Base-by-base conservation (phyloP, 73 alveolate species). In the Blepharisma stoltei region DNA sequence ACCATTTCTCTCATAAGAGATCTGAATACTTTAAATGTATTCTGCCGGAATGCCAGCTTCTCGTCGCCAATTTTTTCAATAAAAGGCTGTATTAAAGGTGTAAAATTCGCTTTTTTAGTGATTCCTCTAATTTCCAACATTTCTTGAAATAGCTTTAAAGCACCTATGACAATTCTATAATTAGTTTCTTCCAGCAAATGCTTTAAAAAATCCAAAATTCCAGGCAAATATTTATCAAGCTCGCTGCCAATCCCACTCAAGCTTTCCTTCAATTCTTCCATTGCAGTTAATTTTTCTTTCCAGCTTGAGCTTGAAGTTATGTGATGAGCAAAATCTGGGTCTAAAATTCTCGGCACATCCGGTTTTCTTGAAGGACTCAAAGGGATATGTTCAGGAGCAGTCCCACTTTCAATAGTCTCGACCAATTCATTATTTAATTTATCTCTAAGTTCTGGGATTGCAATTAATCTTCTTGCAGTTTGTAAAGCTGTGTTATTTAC, bases 171-270 rank as follows among this genome's bases (percentile, higher is more conserved):
- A 20, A 60, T 60, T 38, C 73, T 14, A 60, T 14, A 60, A 5
- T 38, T 60, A n/a, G 73, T 60, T 38, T 38, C 73, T 60, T 60
- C 73, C 2, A 60, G 73, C 73, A 60, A 25, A 14, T 60, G 73
- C 4, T 60, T 60, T 4, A 60, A 60, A 60, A 60, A 60, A 4
- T 14, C 37, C 14, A 60, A 4, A 60, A 60, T 60, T 38, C 46
- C 14, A n/a, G 73, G 73, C 11, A 60, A 25, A 60, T 60, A 38
- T 60, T 60, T 60, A 60, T 60, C 73, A 14, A 60, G 23, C 14
- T 38, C 23, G 2, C 46, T 5, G 0, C 48, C 23, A n/a, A 60
- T 60, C 14, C 18, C 23, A 60, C 46, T 14, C 73, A 60, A 25
- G 23, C 23, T 60, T 8, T 60, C 73, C 23, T 38, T 60, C 14